These are phyloP conservation scores for Irpex sp. DNA, from an alignment of 1,284 basidiomycete genomes.

Conservation along the genomic window DNA sequence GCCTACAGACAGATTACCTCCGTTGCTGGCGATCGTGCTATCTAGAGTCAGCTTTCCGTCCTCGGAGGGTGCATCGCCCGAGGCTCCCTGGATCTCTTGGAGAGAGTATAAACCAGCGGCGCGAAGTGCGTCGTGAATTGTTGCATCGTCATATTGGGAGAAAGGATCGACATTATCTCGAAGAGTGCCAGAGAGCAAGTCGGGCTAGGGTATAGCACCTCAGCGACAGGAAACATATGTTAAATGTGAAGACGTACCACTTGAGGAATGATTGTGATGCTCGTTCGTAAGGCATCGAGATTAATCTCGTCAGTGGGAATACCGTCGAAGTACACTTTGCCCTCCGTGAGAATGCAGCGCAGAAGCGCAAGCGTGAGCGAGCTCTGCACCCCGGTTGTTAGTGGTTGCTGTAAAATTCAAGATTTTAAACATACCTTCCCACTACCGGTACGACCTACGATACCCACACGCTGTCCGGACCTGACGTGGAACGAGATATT, in stretches of 20 bases:
- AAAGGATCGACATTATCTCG: slow-evolving; percentile 70
- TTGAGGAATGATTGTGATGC: slow-evolving; percentile 48
- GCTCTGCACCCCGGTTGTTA: too few species aligned
- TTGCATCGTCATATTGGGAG: slow-evolving; percentile 65
- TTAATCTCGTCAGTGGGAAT: slow-evolving; percentile 42
- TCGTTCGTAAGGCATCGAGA: slow-evolving; percentile 50
- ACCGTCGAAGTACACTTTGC: slow-evolving; percentile 34
- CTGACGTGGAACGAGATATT: slow-evolving; percentile 44
- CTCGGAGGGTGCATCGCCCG: slow-evolving; percentile 23
- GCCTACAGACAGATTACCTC: slow-evolving; percentile 66
- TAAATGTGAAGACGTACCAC: slow-evolving; percentile 21
- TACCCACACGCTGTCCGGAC: slow-evolving; percentile 50
- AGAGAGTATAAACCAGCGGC: slow-evolving; percentile 51
- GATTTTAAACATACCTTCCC: slow-evolving; percentile 42
- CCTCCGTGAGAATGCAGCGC: slow-evolving; percentile 41
- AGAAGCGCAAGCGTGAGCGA: slow-evolving; percentile 33
- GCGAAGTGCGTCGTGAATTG: slow-evolving; percentile 51
- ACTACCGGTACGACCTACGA: slow-evolving; percentile 73
- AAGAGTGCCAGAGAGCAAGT: slow-evolving; percentile 56
- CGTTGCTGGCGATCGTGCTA: slow-evolving; percentile 49
- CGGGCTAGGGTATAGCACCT: slow-evolving; percentile 40
- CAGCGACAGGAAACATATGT: slow-evolving; percentile 6
- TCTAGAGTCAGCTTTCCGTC: slow-evolving; percentile 47
- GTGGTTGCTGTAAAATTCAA: too few species aligned
- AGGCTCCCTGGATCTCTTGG: slow-evolving; percentile 32